Evolutionary conservation across 78 protist genomes (phyloP).

Genomic region (Capsaspora owczarzaki): DNA sequence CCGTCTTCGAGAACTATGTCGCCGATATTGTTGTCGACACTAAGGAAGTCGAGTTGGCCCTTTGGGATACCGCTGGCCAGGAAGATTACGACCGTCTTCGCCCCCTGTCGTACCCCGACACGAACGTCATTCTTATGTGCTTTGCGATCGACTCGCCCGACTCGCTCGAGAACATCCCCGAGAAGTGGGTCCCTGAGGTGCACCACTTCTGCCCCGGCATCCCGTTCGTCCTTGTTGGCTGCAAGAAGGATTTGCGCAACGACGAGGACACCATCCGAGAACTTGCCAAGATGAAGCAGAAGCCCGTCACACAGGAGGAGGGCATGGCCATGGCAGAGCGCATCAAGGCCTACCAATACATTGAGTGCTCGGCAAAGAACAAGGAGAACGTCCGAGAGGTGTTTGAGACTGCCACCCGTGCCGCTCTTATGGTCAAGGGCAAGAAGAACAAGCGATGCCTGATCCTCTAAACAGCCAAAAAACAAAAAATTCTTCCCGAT

Average conservation of each 20-base stretch:
- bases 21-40: slow-evolving; percentile 26
- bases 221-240: slow-evolving; percentile 75
- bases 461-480: neutral
- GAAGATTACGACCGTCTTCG: slow-evolving; percentile 96
- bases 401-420: neutral
- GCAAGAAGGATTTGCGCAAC: slow-evolving; percentile 48
- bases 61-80: slow-evolving; percentile 94
- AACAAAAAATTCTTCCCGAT: neutral
- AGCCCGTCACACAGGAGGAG: slow-evolving; percentile 8
- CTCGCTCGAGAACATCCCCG: slow-evolving; percentile 62
- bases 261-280: slow-evolving; percentile 20
- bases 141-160: slow-evolving; percentile 57
- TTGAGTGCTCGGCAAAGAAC: neutral
- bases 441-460: neutral
- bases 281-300: slow-evolving; percentile 21
- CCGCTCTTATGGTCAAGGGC: neutral
- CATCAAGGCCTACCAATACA: neutral
- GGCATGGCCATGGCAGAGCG: neutral
- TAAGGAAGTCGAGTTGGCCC: slow-evolving; percentile 24
- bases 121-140: slow-evolving; percentile 88
- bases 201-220: slow-evolving; percentile 29
- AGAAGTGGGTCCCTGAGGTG: slow-evolving; percentile 50
- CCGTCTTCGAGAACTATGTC: slow-evolving; percentile 34
- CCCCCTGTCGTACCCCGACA: slow-evolving; percentile 86
- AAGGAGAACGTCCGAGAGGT: neutral